phyloP scores from a whole-genome alignment of 208 protist genomes.

The Leishmania mexicana region DNA sequence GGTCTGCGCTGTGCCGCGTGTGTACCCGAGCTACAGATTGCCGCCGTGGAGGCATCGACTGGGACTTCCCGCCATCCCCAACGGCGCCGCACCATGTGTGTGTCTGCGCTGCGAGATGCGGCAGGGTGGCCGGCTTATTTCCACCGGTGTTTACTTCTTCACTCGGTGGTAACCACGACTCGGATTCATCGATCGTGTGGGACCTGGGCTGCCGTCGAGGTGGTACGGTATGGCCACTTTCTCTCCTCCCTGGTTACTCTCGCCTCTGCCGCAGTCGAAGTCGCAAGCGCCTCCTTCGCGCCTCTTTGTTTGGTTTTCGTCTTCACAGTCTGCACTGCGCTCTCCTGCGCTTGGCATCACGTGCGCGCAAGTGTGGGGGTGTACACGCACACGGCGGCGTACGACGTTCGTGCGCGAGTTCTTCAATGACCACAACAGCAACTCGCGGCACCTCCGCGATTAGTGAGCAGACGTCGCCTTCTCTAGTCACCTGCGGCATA shows the following conservation, averaged over 20 bases:
- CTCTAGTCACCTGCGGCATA: neutral
- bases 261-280: neutral
- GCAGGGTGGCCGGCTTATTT: slow-evolving; percentile 49
- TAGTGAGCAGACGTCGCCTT: neutral
- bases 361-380: neutral
- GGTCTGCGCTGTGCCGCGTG: slow-evolving; percentile 55
- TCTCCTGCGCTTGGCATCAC: neutral
- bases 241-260: neutral
- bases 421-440: neutral
- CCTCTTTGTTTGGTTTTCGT: neutral
- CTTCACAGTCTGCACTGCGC: neutral
- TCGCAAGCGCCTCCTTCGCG: neutral
- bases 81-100: slow-evolving; percentile 39
- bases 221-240: neutral
- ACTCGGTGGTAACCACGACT: neutral
- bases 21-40: slow-evolving; percentile 55
- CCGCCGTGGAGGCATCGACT: slow-evolving; percentile 74
- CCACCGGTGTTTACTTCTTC: slow-evolving; percentile 62
- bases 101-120: slow-evolving; percentile 67
- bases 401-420: neutral
- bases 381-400: neutral
- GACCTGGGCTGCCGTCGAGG: neutral
- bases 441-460: neutral
- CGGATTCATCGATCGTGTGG: neutral
- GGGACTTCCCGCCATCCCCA: slow-evolving; percentile 43